Percentiles rank a stretch among this genome's conserved stretches.
These are phyloP conservation scores for Pythium rishiriense DNA, from an alignment of 352 stramenopile species.

Conservation along the genomic window DNA sequence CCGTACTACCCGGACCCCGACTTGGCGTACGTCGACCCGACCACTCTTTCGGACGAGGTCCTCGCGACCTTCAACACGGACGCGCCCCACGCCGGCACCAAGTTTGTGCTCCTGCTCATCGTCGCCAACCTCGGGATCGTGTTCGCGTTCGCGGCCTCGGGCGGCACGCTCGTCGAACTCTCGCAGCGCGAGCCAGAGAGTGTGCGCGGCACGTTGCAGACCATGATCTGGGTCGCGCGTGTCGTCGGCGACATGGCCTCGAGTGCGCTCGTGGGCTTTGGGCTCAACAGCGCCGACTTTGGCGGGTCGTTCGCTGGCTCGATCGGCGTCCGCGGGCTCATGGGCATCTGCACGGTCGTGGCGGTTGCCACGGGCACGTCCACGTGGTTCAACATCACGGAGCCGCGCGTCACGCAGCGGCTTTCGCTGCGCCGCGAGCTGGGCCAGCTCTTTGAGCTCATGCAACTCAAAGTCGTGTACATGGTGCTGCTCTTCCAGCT, in stretches of 20 bases:
- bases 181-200: slow-evolving; percentile 35
- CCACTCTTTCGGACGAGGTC: slow-evolving; percentile 15
- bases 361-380: slow-evolving; percentile 11
- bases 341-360: slow-evolving; percentile 24
- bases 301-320: slow-evolving; percentile 25
- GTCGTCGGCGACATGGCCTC: slow-evolving; percentile 21
- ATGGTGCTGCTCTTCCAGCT: slow-evolving; percentile 35
- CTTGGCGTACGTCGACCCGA: slow-evolving; percentile 13
- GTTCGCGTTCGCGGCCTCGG: slow-evolving; percentile 46
- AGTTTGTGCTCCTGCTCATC: slow-evolving; percentile 48
- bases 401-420: slow-evolving; percentile 18
- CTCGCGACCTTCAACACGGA: slow-evolving; percentile 28
- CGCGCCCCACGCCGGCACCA: slow-evolving; percentile 27
- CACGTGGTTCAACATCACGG: slow-evolving; percentile 30
- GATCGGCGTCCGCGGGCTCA: slow-evolving; percentile 25
- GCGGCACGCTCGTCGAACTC: slow-evolving; percentile 44
- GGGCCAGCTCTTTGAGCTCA: slow-evolving; percentile 29
- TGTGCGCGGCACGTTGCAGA: slow-evolving; percentile 35
- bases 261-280: slow-evolving; percentile 32
- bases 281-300: slow-evolving; percentile 35
- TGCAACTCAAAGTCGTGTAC: slow-evolving; percentile 35
- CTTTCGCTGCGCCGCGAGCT: slow-evolving; percentile 18
- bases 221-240: slow-evolving; percentile 30
- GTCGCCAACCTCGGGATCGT: slow-evolving; percentile 60
- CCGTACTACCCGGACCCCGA: slow-evolving; percentile 29